Evolutionary conservation across 2,329 filamentous ascomycete species (phyloP).

Genomic region (Berkeleyomyces basicola): DNA sequence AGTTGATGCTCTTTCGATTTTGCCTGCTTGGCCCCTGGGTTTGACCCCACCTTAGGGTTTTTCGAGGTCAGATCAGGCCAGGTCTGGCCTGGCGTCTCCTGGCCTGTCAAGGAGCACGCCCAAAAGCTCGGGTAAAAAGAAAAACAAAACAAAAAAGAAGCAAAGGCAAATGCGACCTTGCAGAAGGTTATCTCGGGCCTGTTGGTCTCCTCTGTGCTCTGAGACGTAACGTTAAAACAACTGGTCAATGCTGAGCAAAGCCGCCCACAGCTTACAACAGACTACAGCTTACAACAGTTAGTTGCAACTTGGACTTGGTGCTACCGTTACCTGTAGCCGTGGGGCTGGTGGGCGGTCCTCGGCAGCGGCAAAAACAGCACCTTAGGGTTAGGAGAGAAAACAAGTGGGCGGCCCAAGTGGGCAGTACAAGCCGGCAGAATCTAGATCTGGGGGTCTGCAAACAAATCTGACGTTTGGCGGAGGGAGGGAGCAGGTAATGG

Average conservation of each 20-base stretch:
- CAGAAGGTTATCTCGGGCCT: background rate
- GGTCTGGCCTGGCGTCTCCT: background rate
- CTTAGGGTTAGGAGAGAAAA: background rate
- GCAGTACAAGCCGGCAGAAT: background rate
- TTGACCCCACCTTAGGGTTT: too few species aligned
- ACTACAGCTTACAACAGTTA: background rate
- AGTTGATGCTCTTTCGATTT: too few species aligned
- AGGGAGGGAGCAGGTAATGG: background rate
- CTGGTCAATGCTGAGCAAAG: background rate
- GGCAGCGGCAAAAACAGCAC: too few species aligned
- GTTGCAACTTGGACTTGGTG: background rate
- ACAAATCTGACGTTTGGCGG: background rate
- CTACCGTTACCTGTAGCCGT: background rate
- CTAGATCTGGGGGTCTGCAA: background rate
- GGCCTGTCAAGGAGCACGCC: background rate
- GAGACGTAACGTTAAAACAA: constrained; percentile 2
- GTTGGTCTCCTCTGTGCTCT: background rate
- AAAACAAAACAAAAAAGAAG: background rate
- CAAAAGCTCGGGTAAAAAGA: background rate
- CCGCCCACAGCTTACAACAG: background rate
- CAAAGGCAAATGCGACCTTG: background rate
- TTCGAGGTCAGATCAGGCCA: too few species aligned
- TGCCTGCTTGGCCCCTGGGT: too few species aligned
- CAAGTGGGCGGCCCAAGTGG: background rate
- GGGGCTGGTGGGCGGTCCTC: too few species aligned